Evolutionary conservation across 805 yeast species (phyloP).

Genomic region (Sugiyamaella valdiviana): DNA sequence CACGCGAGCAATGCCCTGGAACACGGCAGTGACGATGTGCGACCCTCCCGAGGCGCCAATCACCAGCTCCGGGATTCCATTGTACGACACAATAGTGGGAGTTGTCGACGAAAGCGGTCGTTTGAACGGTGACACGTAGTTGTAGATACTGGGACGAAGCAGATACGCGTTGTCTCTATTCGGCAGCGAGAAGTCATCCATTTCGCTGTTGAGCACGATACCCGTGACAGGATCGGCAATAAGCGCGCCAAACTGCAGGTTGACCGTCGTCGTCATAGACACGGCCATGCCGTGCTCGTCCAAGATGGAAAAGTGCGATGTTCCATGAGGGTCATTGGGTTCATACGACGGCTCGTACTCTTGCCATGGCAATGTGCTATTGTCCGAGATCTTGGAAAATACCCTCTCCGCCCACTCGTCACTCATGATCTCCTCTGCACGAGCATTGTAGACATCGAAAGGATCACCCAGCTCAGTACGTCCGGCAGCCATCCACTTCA

Average conservation of each 20-base stretch:
- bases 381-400: constrained; percentile 45
- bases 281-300: constrained; percentile 75
- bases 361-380: constrained; percentile 57
- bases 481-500: constrained; percentile 92
- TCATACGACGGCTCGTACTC: constrained; percentile 77
- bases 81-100: constrained; percentile 59
- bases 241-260: constrained; percentile 73
- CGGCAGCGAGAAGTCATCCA: constrained; percentile 90
- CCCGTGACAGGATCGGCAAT: constrained; percentile 82
- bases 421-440: constrained; percentile 42
- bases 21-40: constrained; percentile 71
- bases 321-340: constrained; percentile 78
- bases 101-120: constrained; percentile 82
- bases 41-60: constrained; percentile 96
- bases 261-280: constrained; percentile 81
- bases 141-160: constrained; percentile 72
- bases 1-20: constrained; percentile 69
- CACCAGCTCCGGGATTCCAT: constrained; percentile 48
- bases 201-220: constrained; percentile 74
- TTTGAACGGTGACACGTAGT: constrained; percentile 66
- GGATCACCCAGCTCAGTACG: constrained; percentile 82
- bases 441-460: constrained; percentile 25
- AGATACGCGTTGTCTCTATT: constrained; percentile 67
- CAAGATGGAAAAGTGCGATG: constrained; percentile 77
- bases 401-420: constrained; percentile 55